Base-by-base conservation (phyloP, 225 moss, liverwort and hornwort species). In the Marchantia polymorpha region DNA sequence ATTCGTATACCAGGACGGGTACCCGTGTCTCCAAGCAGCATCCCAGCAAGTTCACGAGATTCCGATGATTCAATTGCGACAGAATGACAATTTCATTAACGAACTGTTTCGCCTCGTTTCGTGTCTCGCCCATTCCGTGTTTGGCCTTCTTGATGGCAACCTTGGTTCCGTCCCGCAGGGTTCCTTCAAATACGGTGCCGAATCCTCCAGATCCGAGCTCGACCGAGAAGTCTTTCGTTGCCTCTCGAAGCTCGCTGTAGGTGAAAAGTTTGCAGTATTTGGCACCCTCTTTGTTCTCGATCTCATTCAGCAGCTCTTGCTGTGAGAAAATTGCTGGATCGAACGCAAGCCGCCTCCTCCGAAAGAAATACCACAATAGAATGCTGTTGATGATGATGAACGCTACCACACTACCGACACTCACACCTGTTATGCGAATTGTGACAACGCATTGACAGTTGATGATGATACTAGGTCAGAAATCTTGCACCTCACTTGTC, bases 41-140 rank as follows among this genome's bases (percentile, higher is more conserved):
- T 16, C 82, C 82, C 82, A 82, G 30, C 31, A 82, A 54, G 1
- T 56, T 63, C 10, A 82, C 82, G 12, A 82, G 82, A 68, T 82
- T 54, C 19, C 69, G 66, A 64, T 82, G 82, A 68, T 82, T 69
- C 51, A 82, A 54, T 48, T 77, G 76, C 22, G 82, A 76, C 39
- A 82, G 50, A 52, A 82, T 82, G 23, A 29, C 22, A 16, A 82
- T 76, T 66, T 82, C 82, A 68, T 82, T 82, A 0, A 82, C 15
- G 54, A 82, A 68, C 76, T 82, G 76, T 64, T 68, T 77, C 19
- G 46, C 58, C 15, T 76, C 64, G 11, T 23, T 54, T 20, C 64
- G 26, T 12, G 17, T 65, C 68, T 64, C 51, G 20, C 46, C 22
- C 61, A 60, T 10, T 12, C 9, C 47, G 19, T 29, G 61, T 8